Evolutionary conservation across 768 basidiomycete species (phyloP), one percentile per base, ranked within the genome.

Genomic region (Psilocybe tampanensis): DNA sequence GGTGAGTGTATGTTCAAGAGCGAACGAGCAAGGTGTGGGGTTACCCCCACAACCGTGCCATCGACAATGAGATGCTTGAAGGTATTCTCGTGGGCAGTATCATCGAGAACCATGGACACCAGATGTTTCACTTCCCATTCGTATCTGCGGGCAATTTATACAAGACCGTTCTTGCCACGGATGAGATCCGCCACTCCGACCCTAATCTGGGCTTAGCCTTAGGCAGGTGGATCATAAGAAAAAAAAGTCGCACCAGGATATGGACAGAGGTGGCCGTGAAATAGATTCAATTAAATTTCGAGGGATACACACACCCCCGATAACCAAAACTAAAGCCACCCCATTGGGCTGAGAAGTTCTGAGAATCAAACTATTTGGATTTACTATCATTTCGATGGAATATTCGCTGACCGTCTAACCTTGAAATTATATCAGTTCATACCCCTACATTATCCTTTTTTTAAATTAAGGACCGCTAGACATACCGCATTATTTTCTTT

Each of bases 141-240:
- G 33, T 21, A 56, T 21, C 19, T 54, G 33, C 41, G 55, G 41
- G 32, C 52, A 13, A 33, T 63, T 64, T 66, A 66, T 66, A 64
- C 34, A 21, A 50, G 55, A 22, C 33, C 44, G 21, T 33, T 23
- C 26, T 32, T 49, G 59, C 58, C 54, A 63, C 70, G 70, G 70
- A 70, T 71, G 66, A 71, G 70, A 71, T 71, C 70, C 70, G 70
- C 59, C 57, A 62, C 56, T 58, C 44, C 55, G 48, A 54, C 55
- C 56, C 47, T 45, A 54, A 61, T 64, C 58, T 62, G 50, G 61
- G 51, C 47, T n/a, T n/a, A n/a, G n/a, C n/a, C n/a, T 64, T 45
- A 59, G 45, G 45, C 34, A 32, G 34, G 50, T 52, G 47, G 44
- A 44, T 48, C 51, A 58, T 54, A 47, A 42, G 32, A 34, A 32